phyloP scores from a whole-genome alignment of 495 filamentous ascomycete genomes.

The Parathielavia appendiculata region DNA sequence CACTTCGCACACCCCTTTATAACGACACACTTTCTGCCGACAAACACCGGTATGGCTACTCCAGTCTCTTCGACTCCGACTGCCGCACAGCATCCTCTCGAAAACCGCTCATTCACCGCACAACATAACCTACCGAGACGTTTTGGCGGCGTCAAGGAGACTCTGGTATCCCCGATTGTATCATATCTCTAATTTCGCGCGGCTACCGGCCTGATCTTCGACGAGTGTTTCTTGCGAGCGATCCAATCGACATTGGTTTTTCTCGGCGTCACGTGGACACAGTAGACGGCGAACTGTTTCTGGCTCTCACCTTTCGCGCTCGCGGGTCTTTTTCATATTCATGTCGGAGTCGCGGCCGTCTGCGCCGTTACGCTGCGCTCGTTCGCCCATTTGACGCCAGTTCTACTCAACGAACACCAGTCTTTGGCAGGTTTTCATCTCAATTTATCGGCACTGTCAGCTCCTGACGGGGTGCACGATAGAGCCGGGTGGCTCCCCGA shows the following conservation, averaged over 20 bases:
- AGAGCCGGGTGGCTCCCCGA: not conserved
- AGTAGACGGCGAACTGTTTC: not conserved
- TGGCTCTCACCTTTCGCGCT: not conserved
- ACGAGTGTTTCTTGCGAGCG: not conserved
- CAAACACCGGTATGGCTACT: not conserved
- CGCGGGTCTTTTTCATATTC: not conserved
- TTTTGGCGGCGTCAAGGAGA: not conserved
- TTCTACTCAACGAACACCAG: not conserved
- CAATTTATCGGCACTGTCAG: not conserved
- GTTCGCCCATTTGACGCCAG: not conserved
- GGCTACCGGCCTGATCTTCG: not conserved
- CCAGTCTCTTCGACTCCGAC: not conserved
- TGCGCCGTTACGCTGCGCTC: not conserved
- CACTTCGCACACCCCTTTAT: slow-evolving; percentile 10
- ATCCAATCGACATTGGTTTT: slow-evolving; percentile 1
- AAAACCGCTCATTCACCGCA: not conserved
- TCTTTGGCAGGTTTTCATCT: not conserved
- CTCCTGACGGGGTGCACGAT: not conserved
- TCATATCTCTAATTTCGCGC: slow-evolving; percentile 1
- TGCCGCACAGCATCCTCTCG: not conserved
- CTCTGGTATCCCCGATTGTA: slow-evolving; percentile 18
- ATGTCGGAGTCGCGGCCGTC: not conserved
- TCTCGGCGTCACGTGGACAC: not conserved
- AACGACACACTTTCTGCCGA: not conserved
- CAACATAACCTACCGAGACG: not conserved